Evolutionary conservation across 2,329 filamentous ascomycete species (phyloP).

Genomic region (Fusarium sp.): DNA sequence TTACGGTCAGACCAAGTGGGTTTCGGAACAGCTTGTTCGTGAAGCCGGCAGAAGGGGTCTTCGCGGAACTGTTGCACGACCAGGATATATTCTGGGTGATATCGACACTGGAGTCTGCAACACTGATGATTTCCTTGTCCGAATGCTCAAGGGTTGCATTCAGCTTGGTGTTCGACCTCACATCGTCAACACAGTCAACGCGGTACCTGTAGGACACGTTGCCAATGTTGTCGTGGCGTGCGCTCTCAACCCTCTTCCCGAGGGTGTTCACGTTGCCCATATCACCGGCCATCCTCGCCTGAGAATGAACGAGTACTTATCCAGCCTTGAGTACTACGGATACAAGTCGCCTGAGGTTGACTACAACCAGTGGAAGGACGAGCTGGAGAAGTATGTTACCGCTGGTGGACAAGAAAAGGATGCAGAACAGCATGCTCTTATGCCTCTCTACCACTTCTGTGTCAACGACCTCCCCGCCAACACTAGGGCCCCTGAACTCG

Average conservation of each 20-base stretch:
- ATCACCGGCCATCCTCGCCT: conserved; percentile 86
- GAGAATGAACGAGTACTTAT: conserved; percentile 83
- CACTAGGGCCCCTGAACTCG: conserved; percentile 31
- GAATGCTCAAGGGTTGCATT: conserved; percentile 88
- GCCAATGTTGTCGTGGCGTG: conserved; percentile 86
- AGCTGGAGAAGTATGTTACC: conserved; percentile 45
- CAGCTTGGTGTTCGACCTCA: conserved; percentile 81
- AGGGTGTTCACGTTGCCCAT: conserved; percentile 73
- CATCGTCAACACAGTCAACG: conserved; percentile 90
- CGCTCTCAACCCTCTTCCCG: conserved; percentile 72
- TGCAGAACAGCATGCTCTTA: conserved; percentile 35
- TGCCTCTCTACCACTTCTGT: conserved; percentile 31
- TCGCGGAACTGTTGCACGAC: conserved; percentile 80
- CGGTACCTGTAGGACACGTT: conserved; percentile 89
- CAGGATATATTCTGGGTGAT: conserved; percentile 89
- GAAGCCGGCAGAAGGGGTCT: conserved; percentile 86
- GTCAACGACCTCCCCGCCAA: conserved; percentile 31
- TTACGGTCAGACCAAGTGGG: conserved; percentile 95
- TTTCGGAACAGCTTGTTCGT: conserved; percentile 77
- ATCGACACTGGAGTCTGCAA: conserved; percentile 78
- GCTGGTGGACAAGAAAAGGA: conserved; percentile 44
- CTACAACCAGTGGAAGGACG: conserved; percentile 71
- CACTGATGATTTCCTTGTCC: conserved; percentile 91
- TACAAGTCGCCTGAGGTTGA: conserved; percentile 70
- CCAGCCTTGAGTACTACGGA: conserved; percentile 78